Base-by-base conservation (phyloP, 805 yeast genomes). In the Yarrowia divulgata region DNA sequence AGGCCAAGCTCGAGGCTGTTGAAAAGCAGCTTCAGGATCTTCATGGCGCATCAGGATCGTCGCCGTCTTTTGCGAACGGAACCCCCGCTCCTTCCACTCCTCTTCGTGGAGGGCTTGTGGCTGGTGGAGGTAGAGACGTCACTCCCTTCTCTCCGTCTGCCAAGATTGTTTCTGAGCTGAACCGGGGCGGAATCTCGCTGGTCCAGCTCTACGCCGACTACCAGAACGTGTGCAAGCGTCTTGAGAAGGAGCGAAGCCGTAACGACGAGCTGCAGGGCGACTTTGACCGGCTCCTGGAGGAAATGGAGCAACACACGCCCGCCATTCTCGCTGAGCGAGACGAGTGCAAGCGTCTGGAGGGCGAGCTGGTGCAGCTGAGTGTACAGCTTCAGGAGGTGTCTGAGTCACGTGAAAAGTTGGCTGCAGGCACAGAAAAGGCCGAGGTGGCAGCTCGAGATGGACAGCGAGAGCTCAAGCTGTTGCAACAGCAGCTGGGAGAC, bases 261-360 rank as follows among this genome's bases (percentile, higher is more conserved):
- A 91, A 90, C 73, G 87, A 86, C 69, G 84, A 85, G 68, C 81
- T 94, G 70, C 90, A 93, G 69, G 77, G 81, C 43, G 94, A 91
- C 77, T 81, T 93, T 70, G 89, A 90, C 73, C 81, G 83, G 0
- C 87, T 94, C 72, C 86, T 93, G 40, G 82, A 83, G 19, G 97
- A 93, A 77, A 81, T 93, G 71, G 96, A 92, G 74, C 82, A 85
- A 39, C 88, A 90, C 74, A 87, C 91, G 69, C 98, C 98, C 0
- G 80, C 88, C 2, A 84, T 94, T 58, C 85, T 81, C 79, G 88
- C 87, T 67, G 90, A 88, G 73, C 87, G 83, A 78, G 86, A 84
- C 68, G 85, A 85, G 78, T 82, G 92, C 73, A 76, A 81, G 72
- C 77, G 82, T 64, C 74, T 90, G 73, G 87, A 90, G 81, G 76